Percentiles rank a stretch among this genome's conserved stretches.
Evolutionary conservation across 1,284 basidiomycete genomes (phyloP).

Genomic region (Moesziomyces sp.): DNA sequence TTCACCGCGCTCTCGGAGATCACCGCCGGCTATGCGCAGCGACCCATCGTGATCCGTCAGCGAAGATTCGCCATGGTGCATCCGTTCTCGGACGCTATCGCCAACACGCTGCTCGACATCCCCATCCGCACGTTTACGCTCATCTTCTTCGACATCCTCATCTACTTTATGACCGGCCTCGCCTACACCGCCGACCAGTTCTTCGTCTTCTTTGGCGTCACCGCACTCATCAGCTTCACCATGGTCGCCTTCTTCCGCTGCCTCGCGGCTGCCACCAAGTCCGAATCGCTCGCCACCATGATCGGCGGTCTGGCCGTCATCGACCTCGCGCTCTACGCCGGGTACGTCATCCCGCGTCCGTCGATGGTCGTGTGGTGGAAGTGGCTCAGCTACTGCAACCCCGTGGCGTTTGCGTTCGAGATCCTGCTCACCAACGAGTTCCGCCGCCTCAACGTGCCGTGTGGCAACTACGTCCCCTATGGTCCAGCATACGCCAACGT

Average conservation of each 20-base stretch:
- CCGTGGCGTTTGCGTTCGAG: conserved; percentile 58
- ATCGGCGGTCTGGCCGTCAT: conserved; percentile 54
- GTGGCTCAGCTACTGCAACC: conserved; percentile 63
- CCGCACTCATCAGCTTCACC: conserved; percentile 43
- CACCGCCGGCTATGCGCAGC: conserved; percentile 49
- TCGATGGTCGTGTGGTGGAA: conserved; percentile 63
- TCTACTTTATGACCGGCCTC: conserved; percentile 62
- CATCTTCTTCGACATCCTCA: conserved; percentile 47
- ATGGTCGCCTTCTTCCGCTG: conserved; percentile 62
- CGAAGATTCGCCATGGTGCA: conserved; percentile 55
- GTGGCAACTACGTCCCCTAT: conserved; percentile 40
- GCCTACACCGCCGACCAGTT: conserved; percentile 47
- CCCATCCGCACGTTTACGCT: conserved; percentile 50
- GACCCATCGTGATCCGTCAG: conserved; percentile 61
- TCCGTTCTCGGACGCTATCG: conserved; percentile 53
- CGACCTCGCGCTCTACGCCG: conserved; percentile 55
- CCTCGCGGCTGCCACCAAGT: conserved; percentile 41
- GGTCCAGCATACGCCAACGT: conserved; percentile 40
- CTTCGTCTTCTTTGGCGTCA: conserved; percentile 53
- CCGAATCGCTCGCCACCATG: conserved; percentile 53
- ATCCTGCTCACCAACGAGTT: conserved; percentile 62
- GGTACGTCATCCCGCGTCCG: conserved; percentile 59
- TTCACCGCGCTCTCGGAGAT: conserved; percentile 69
- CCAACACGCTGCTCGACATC: conserved; percentile 57
- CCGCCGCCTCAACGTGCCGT: conserved; percentile 44